Evolutionary conservation across 2,329 filamentous ascomycete species (phyloP), one percentile per base, ranked within the genome.

Genomic region (Beauveria australis): DNA sequence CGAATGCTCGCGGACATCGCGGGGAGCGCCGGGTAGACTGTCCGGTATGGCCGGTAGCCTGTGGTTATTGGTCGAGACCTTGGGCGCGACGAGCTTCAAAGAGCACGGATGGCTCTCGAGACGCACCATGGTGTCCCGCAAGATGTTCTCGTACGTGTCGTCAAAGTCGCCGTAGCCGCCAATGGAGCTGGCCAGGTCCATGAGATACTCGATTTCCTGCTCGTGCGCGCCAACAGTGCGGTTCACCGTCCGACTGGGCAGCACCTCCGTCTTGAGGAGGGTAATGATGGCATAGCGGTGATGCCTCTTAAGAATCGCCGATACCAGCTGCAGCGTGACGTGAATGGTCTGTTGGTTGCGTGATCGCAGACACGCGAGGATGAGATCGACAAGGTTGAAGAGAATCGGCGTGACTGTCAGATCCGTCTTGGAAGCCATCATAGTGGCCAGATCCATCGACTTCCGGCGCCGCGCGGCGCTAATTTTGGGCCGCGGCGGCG

Each of bases 361-460:
- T 0, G 94, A 97, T 61, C 86, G 83, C 28, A 97, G 78, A 68
- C 92, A 96, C 41, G 92, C 89, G 3, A 95, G 80, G 33, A 96
- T 88, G 14, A 99, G 81, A 74, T 99, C 94, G 26, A 95, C 90
- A 10, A 99, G 78, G 70, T 95, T 97, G 78, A 97, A 99, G 0
- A 99, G 79, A 16, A 91, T 83, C 0, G 94, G 94, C 1, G 92
- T 94, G 28, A 81, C 81, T 10, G 89, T 82, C 16, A 84, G 79
- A 60, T 94, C 89, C 3, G 88, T 84, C 64, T 89, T 88, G 59
- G 89, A 81, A 3, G 89, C 86, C 71, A 92, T 84, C 74, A 91
- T 88, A 40, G 86, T 91, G 16, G 95, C 84, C 2, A 96, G 82
- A 72, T 97, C 89, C 73, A 97, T 82, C 0, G 93, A 97, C 73